Conservation (phyloP, 2,329 filamentous ascomycete genomes). For the Graphiopsis chlorocephala region DNA sequence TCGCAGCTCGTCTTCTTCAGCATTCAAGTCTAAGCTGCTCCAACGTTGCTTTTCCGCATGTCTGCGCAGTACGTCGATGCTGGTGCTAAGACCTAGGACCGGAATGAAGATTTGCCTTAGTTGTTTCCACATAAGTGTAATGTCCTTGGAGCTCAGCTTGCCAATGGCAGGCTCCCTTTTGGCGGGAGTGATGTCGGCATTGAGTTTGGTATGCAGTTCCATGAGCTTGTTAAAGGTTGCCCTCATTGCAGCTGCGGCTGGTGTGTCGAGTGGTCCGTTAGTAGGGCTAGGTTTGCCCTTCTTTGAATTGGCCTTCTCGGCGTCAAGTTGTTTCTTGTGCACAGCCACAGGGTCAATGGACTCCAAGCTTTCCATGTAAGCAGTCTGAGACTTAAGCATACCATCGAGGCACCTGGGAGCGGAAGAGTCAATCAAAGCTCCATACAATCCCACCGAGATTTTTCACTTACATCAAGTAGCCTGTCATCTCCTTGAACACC, state of each 20-base stretch:
- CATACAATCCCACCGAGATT: background rate
- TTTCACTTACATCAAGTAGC: constrained; percentile 47
- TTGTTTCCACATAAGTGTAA: constrained; percentile 58
- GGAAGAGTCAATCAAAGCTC: background rate
- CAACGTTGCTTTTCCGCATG: constrained; percentile 58
- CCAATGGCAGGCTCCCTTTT: constrained; percentile 72
- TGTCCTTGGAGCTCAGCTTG: constrained; percentile 62
- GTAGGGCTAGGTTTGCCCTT: constrained; percentile 42
- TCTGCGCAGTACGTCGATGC: constrained; percentile 69
- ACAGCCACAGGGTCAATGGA: constrained; percentile 46
- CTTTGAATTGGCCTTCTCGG: constrained; percentile 21
- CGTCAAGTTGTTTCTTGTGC: constrained; percentile 20
- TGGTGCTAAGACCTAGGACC: constrained; percentile 62
- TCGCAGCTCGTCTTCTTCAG: constrained; percentile 19
- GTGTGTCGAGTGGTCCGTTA: constrained; percentile 53
- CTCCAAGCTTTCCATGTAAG: constrained; percentile 64
- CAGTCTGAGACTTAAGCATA: constrained; percentile 59
- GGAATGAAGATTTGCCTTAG: constrained; percentile 65
- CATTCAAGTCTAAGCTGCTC: constrained; percentile 28
- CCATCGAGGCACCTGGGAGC: constrained; percentile 47
- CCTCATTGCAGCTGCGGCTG: constrained; percentile 32
- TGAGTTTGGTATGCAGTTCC: constrained; percentile 65
- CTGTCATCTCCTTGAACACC: constrained; percentile 61
- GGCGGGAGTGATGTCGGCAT: constrained; percentile 66
- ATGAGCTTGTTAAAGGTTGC: constrained; percentile 29